These are phyloP conservation scores for Endocalyx cinctus DNA, from an alignment of 2,329 filamentous ascomycete species.

Conservation along the genomic window DNA sequence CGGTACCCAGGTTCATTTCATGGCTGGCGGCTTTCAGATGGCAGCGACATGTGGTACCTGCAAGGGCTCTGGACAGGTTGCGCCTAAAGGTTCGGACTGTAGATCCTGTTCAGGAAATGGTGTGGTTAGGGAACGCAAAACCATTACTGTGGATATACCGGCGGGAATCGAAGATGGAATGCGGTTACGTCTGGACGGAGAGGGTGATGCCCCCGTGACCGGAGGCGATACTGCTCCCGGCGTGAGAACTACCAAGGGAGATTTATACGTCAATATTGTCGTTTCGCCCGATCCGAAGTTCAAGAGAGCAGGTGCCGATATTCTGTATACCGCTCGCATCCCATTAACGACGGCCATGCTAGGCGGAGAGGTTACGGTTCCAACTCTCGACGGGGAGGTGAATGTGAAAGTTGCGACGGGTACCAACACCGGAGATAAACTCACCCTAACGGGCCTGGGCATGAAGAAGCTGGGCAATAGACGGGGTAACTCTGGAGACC, in stretches of 20 bases:
- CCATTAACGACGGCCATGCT: conserved; percentile 90
- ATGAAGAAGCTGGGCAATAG: conserved; percentile 80
- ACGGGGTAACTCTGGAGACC: conserved; percentile 67
- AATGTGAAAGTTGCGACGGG: conserved; percentile 89
- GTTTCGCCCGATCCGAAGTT: conserved; percentile 91
- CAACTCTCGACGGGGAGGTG: conserved; percentile 85
- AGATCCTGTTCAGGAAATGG: conserved; percentile 75
- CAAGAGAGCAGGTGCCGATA: conserved; percentile 79
- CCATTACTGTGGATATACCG: conserved; percentile 85
- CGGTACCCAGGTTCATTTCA: conserved; percentile 79
- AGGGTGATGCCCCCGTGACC: conserved; percentile 81
- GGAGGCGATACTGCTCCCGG: conserved; percentile 62
- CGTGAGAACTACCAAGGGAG: conserved; percentile 66
- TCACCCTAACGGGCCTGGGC: conserved; percentile 84
- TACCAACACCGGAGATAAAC: conserved; percentile 85
- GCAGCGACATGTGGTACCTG: conserved; percentile 81
- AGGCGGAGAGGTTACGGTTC: conserved; percentile 83
- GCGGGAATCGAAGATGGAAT: conserved; percentile 96
- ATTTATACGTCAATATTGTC: conserved; percentile 85
- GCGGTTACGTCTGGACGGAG: conserved; percentile 77
- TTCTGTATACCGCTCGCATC: conserved; percentile 86
- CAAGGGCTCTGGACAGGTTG: conserved; percentile 69
- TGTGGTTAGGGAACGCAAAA: conserved; percentile 76
- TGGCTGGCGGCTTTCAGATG: conserved; percentile 95
- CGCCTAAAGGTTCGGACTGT: conserved; percentile 79